Base-by-base conservation (phyloP, 2,329 filamentous ascomycete species). In the Penicillium sp. region DNA sequence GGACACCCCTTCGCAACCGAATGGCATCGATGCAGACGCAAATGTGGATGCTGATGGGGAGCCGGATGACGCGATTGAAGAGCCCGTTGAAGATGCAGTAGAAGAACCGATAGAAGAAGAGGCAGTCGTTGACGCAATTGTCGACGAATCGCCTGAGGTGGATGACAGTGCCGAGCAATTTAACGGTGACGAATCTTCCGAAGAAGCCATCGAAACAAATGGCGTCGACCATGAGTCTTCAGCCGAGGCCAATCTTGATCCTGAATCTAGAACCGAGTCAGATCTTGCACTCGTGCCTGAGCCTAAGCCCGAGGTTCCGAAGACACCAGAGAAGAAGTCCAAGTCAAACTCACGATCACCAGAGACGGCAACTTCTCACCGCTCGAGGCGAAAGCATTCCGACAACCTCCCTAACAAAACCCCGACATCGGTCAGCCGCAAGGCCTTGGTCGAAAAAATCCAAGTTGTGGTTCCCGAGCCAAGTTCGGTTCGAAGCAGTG, bases 401-500 rank as follows among this genome's bases (percentile, higher is more conserved):
- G 63, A 56, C 6, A 47, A 60, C 2, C 57, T 45, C 14, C 21
- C 59, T 7, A 63, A 59, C 5, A 64, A 60, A 31, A 62, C 60
- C 5, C 62, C 65, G 4, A 58, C 58, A 11, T 64, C 65, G 5
- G 60, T 63, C 35, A 61, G 24, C 24, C 62, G 64, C 33, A 67
- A 67, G 24, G 56, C 64, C 3, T 53, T 67, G 43, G 61, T 66
- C 1, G 65, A 66, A 49, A 65, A 66, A 31, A 47, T 67, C 19
- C 59, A 67, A 48, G 61, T 73, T 24, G 48, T 73, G 35, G 50
- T 74, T 21, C 61, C 70, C 11, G 68, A 69, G n/a, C 58, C 63
- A 35, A 55, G 55, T 11, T 63, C 64, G 3, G 52, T 59, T 22
- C 50, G 63, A 44, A 51, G 46, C 5, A 59, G 58, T 8, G 50